These are phyloP conservation scores for Colletotrichum orchidophilum DNA, from an alignment of 2,329 filamentous ascomycete species.

Conservation along the genomic window DNA sequence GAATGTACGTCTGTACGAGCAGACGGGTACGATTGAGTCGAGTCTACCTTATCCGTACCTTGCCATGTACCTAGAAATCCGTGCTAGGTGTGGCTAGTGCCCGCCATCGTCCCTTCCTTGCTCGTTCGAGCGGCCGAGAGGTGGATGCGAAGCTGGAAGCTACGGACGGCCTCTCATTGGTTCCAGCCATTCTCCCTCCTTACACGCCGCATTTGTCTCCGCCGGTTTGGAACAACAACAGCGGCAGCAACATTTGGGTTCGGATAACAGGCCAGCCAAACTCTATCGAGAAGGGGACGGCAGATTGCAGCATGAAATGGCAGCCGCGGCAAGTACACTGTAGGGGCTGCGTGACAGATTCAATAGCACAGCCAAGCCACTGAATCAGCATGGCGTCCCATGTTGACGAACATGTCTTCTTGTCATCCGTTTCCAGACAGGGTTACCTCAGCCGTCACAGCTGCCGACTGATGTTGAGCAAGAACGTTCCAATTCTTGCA, in stretches of 20 bases:
- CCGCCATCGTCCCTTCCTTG: background rate
- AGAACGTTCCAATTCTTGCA: background rate
- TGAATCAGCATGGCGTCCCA: background rate
- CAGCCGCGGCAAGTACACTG: background rate
- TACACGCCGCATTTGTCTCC: background rate
- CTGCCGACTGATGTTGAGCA: background rate
- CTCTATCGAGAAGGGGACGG: background rate
- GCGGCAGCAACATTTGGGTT: conserved; percentile 4
- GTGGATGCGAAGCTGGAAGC: background rate
- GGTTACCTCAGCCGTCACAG: background rate
- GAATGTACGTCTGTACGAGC: no score
- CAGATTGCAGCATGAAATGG: background rate
- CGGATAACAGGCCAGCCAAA: conserved; percentile 11
- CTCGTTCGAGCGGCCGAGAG: background rate
- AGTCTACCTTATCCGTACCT: no score
- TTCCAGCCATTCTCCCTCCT: background rate
- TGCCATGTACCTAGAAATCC: no score
- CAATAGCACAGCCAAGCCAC: background rate
- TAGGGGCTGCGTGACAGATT: background rate
- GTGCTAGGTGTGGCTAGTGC: background rate
- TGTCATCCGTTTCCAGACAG: conserved; percentile 5
- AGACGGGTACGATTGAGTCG: background rate
- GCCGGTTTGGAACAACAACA: background rate
- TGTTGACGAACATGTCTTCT: background rate
- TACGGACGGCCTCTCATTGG: background rate